Percentiles rank a stretch among this genome's conserved stretches.
Conservation (phyloP, 2,329 filamentous ascomycete species). For the Arthrobotrys pseudoclavata region DNA sequence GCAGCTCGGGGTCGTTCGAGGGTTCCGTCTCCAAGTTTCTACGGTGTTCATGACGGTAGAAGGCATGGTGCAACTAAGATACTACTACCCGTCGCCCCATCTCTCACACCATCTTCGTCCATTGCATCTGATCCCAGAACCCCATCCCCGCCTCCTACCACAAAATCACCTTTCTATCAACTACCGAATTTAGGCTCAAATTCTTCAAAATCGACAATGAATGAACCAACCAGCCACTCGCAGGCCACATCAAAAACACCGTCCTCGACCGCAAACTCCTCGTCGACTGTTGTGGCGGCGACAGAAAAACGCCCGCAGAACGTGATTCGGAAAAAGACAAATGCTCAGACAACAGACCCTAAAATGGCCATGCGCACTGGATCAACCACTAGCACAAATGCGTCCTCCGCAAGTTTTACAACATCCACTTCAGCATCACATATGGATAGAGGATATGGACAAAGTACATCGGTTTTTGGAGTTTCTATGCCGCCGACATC, state of each 20-base stretch:
- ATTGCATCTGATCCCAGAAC: conserved; percentile 51
- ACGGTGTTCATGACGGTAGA: conserved; percentile 42
- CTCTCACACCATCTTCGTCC: conserved; percentile 29
- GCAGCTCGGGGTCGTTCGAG: conserved; percentile 30
- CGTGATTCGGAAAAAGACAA: conserved; percentile 44
- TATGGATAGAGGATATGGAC: conserved; percentile 42
- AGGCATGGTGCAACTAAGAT: conserved; percentile 40
- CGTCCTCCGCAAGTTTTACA: conserved; percentile 54
- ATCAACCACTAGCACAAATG: conserved; percentile 54
- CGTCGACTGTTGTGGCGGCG: conserved; percentile 26
- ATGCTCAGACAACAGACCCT: conserved; percentile 24
- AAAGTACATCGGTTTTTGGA: conserved; percentile 42
- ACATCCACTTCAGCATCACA: conserved; percentile 53
- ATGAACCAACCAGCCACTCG: conserved; percentile 33
- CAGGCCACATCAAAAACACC: conserved; percentile 31
- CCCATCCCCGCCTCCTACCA: conserved; percentile 43
- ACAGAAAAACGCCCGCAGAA: conserved; percentile 51
- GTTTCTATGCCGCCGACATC: conserved; percentile 54
- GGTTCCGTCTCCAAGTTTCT: conserved; percentile 49
- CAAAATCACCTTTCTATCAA: conserved; percentile 33
- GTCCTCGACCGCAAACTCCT: conserved; percentile 37
- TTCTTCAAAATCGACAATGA: conserved; percentile 44
- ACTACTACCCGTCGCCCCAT: conserved; percentile 40
- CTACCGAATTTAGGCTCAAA: conserved; percentile 25
- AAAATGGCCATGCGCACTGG: conserved; percentile 53